Evolutionary conservation across 345 rosid species (phyloP), one percentile per base, ranked within the genome.

Genomic region (Citrus hindsii): DNA sequence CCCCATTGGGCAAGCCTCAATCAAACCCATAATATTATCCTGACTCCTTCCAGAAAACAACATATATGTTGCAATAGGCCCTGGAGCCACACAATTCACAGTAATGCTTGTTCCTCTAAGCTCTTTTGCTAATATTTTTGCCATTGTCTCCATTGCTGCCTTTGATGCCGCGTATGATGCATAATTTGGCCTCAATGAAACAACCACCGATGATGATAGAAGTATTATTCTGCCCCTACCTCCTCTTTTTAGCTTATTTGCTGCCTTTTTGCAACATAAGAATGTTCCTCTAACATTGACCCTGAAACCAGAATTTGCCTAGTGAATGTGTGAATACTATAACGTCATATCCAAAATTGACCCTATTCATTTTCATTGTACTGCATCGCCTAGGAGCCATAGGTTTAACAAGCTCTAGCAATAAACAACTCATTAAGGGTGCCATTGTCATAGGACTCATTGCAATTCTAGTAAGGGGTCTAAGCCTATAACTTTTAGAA

Each of bases 61-160:
- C 86, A 88, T 67, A 3, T 86, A 86, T 0, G 88, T 84, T 27
- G 81, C 89, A 27, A 84, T 74, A 4, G 88, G 85, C 53, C 91
- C 86, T 7, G 91, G 88, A 14, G 88, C 85, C 71, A 88, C 88
- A 14, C 87, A 88, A 33, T 86, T 86, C 2, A 85, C 88, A 2
- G 89, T 81, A 21, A 84, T 88, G 38, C 81, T 76, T 4, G 79
- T 79, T 40, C 89, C 85, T 38, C 81, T 84, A 1, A 88, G 83
- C 76, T 88, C 89, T 75, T 86, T 86, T 2, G 92, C 90, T 12
- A 89, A 82, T 73, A 89, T 84, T 82, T 87, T 87, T 4, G 12
- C 73, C 90, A 87, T 84, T 10, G 87, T 12, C 72, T 89, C 89
- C 65, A 87, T 78, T 0, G 92, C 87, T 66, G 88, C 87, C 48